Conservation (phyloP, 306 rosid genomes). For the Prunus mira region DNA sequence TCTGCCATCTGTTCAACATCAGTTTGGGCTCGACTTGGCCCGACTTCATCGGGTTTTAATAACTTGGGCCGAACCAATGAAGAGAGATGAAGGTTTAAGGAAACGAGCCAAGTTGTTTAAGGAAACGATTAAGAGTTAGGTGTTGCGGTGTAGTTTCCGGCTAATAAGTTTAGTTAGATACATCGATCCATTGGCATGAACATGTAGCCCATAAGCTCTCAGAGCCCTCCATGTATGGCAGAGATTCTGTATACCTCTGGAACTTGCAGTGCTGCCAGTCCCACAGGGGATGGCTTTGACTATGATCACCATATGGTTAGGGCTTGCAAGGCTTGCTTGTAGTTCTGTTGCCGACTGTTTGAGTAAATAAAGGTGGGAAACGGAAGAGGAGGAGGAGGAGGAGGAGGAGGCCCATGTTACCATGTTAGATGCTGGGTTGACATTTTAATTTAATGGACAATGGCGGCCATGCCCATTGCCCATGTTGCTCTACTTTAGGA, state of each 20-base stretch:
- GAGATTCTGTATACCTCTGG: too few relatives aligned
- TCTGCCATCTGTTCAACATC: too few relatives aligned
- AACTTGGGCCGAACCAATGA: background rate
- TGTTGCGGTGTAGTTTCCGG: too few relatives aligned
- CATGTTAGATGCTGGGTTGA: background rate
- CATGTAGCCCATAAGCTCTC: too few relatives aligned
- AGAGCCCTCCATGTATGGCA: too few relatives aligned
- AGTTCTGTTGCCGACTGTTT: background rate
- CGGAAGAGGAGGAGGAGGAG: background rate
- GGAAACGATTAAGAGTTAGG: too few relatives aligned
- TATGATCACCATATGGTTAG: too few relatives aligned
- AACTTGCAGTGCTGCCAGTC: too few relatives aligned
- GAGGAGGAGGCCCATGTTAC: background rate
- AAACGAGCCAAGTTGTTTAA: background rate
- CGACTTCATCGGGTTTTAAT: too few relatives aligned
- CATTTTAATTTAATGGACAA: background rate
- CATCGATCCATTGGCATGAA: too few relatives aligned
- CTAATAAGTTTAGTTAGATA: too few relatives aligned
- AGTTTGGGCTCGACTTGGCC: background rate
- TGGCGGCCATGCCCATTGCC: constrained; percentile 12
- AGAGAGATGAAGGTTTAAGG: background rate
- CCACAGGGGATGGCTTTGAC: too few relatives aligned
- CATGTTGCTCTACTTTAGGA: background rate
- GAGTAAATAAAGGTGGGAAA: background rate
- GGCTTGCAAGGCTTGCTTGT: background rate